Base-by-base conservation (phyloP, 2,329 filamentous ascomycete genomes). In the Biscogniauxia marginata region DNA sequence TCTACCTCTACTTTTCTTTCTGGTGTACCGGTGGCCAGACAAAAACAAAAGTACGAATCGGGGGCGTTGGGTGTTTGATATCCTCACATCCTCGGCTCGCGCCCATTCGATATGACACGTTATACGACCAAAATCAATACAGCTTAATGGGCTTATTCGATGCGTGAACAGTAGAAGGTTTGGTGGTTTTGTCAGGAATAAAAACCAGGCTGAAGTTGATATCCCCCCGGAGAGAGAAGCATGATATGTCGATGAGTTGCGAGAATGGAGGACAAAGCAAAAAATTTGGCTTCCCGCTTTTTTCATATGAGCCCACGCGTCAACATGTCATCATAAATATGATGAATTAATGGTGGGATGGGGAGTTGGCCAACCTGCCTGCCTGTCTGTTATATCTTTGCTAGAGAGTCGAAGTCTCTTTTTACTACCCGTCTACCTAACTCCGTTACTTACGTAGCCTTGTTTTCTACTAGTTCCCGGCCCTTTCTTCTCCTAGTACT, bases 401-500 rank as follows among this genome's bases (percentile, higher is more conserved):
- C 60, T 48, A 45, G 58, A 63, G 61, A 66, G 66, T 62, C 56
- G 61, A 66, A 63, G 63, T 65, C 64, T 67, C 60, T 64, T 68
- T 63, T 25, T 65, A 61, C 55, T 67, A 58, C 55, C 56, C 64
- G 54, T 58, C 57, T 63, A 59, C 56, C 58, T 58, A 48, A 50
- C 30, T 21, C 21, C 2, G 19, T 46, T 46, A 21, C 21, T 46
- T 64, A 59, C 55, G 61, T 65, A 66, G 64, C 62, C 61, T 63
- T 65, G 66, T 71, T 64, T 52, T 57, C 51, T 57, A 53, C 63
- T 67, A 65, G 60, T 63, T 65, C 67, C 63, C 68, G 58, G 73
- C 65, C 68, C 71, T 74, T 75, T 76, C 72, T 74, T 75, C 75
- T 71, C 65, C 67, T 78, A 80, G 74, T 79, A 78, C 71, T 84